phyloP scores from a whole-genome alignment of 805 yeast genomes.

The Kluyveromyces nonfermentans region DNA sequence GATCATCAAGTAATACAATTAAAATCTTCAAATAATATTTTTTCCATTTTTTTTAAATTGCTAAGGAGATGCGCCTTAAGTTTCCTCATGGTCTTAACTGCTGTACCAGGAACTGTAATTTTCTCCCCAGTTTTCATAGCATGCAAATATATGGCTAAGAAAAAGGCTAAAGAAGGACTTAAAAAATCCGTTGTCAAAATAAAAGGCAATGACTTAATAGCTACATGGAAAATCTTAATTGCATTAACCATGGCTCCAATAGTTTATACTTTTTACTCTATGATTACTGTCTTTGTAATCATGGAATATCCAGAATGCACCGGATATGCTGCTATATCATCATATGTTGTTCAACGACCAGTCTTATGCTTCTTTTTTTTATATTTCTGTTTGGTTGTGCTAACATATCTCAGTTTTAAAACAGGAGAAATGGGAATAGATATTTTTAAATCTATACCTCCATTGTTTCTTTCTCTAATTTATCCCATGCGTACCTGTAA shows the following conservation, averaged over 20 bases:
- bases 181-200: slow-evolving; percentile 89
- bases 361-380: slow-evolving; percentile 34
- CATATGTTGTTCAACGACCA: slow-evolving; percentile 15
- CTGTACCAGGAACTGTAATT: slow-evolving; percentile 77
- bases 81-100: slow-evolving; percentile 42
- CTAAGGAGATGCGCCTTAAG: slow-evolving; percentile 45
- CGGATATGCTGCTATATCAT: slow-evolving; percentile 29
- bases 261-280: slow-evolving; percentile 68
- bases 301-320: slow-evolving; percentile 20
- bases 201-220: slow-evolving; percentile 82
- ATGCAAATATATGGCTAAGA: slow-evolving; percentile 57
- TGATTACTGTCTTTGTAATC: slow-evolving; percentile 29
- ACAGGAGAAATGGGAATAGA: slow-evolving; percentile 92
- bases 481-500: slow-evolving; percentile 35
- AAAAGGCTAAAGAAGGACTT: slow-evolving; percentile 68
- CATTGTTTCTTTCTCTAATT: slow-evolving; percentile 41
- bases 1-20: slow-evolving; percentile 61
- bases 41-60: slow-evolving; percentile 41
- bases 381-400: slow-evolving; percentile 51
- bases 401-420: slow-evolving; percentile 77
- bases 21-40: slow-evolving; percentile 36
- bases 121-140: slow-evolving; percentile 80
- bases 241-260: slow-evolving; percentile 80
- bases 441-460: slow-evolving; percentile 68
- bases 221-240: slow-evolving; percentile 90